These are phyloP conservation scores for Hyparrhenia diplandra DNA, from an alignment of 176 grass and related monocot species.

Conservation along the genomic window DNA sequence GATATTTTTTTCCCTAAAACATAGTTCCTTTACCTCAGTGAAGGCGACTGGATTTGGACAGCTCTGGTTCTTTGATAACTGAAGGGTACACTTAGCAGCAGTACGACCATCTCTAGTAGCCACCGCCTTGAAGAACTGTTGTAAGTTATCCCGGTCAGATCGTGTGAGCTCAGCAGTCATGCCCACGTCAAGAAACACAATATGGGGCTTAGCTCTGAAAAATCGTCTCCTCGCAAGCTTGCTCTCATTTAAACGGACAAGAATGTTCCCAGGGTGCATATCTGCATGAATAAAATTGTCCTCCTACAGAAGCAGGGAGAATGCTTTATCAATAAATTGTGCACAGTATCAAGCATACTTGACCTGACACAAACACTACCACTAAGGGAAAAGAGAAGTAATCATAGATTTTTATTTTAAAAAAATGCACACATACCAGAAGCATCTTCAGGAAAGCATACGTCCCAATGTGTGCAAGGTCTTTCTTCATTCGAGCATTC, in stretches of 20 bases:
- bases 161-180: constrained; percentile 91
- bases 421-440: constrained; percentile 49
- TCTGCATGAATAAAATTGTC: constrained; percentile 99
- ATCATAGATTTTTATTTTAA: not conserved
- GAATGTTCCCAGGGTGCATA: constrained; percentile 98
- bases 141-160: constrained; percentile 76
- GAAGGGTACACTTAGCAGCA: constrained; percentile 80
- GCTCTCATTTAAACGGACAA: constrained; percentile 67
- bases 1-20: constrained; percentile 63
- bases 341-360: not conserved
- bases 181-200: constrained; percentile 95
- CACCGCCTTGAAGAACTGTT: constrained; percentile 88
- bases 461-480: constrained; percentile 83
- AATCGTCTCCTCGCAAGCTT: constrained; percentile 55
- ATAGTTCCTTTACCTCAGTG: constrained; percentile 72
- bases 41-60: constrained; percentile 85
- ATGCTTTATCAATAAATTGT: not conserved
- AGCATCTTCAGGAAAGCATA: constrained; percentile 98
- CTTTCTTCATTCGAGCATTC: constrained; percentile 62
- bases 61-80: constrained; percentile 73
- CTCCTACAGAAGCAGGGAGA: constrained; percentile 48
- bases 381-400: not conserved
- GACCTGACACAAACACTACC: not conserved
- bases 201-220: constrained; percentile 75
- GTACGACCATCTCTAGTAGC: constrained; percentile 78